Evolutionary conservation across 2,329 filamentous ascomycete genomes (phyloP), one percentile per base, ranked within the genome.

Genomic region (Claviceps fusiformis): DNA sequence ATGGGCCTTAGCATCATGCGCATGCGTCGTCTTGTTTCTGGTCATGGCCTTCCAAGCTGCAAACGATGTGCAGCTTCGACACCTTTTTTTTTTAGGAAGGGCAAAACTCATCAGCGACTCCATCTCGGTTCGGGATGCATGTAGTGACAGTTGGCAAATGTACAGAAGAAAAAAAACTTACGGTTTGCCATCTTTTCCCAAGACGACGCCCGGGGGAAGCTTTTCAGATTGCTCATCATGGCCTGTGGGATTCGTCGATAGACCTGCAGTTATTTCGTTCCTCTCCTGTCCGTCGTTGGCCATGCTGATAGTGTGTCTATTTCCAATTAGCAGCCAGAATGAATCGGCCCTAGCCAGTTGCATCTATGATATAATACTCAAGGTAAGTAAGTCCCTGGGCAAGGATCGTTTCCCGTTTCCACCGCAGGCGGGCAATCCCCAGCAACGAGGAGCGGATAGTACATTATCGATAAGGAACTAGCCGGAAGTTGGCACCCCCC

Each of bases 131-230:
- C 3, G 31, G 11, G 37, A 11, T 7, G 9, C 37, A 44, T 44
- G 31, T 10, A n/a, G 11, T 19, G 41, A 46, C n/a, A 47, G 44
- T 2, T 24, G 24, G 24, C 24, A 24, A 24, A 24, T 7, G 37
- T 33, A 41, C 37, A 39, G 50, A 49, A 19, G n/a, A 13, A 24
- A 45, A 39, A 39, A 3, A 9, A 71, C 86, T 75, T 71, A 92
- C 88, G 88, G 88, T 71, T 93, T 93, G 55, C 88, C 88, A 72
- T 93, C 87, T 59, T 85, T 85, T 49, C 85, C 88, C 41, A 92
- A 71, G 43, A 92, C 79, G 2, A 92, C 76, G 59, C 87, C 86
- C 64, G 85, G 87, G 17, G 86, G 80, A 35, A 86, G 70, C 63
- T 76, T 80, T 64, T 79, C 79, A 31, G 76, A 71, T 51, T 67